Evolutionary conservation across 2,329 filamentous ascomycete genomes (phyloP).

Genomic region (Bipolaris victoriae): DNA sequence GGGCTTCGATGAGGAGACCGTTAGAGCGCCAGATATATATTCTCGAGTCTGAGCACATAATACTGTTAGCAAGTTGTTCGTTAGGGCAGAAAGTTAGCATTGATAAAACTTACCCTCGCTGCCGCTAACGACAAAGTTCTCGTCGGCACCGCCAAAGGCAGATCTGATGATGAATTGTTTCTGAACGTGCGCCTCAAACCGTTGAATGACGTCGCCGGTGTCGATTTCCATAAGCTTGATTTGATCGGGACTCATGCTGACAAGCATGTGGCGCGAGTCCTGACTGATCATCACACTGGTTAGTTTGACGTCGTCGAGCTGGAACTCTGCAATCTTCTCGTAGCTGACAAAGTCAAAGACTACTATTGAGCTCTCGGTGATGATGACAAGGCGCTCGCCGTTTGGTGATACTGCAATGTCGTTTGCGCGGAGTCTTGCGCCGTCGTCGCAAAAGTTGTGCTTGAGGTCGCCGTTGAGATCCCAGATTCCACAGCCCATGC

Average conservation of each 20-base stretch:
- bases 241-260: constrained; percentile 79
- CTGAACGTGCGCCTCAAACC: constrained; percentile 77
- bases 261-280: constrained; percentile 80
- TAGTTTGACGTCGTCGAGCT: constrained; percentile 70
- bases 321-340: constrained; percentile 76
- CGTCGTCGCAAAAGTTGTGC: constrained; percentile 67
- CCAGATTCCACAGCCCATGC: constrained; percentile 58
- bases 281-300: constrained; percentile 82
- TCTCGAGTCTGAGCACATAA: constrained; percentile 59
- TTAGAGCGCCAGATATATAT: constrained; percentile 93
- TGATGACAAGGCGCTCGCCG: constrained; percentile 78
- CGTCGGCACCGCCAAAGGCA: constrained; percentile 84
- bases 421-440: constrained; percentile 71
- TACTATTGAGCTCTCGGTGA: constrained; percentile 73
- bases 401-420: constrained; percentile 84
- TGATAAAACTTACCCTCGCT: constrained; percentile 73
- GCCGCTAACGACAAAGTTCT: constrained; percentile 89
- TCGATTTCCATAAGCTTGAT: constrained; percentile 80
- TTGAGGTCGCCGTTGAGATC: constrained; percentile 64
- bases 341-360: constrained; percentile 81
- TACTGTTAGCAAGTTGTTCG: constrained; percentile 1
- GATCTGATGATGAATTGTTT: constrained; percentile 81
- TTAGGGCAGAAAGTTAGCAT: background rate
- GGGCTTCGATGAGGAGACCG: constrained; percentile 74
- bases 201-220: constrained; percentile 72